Evolutionary conservation across 2,329 filamentous ascomycete species (phyloP).

Genomic region (Pyrenochaeta sp.): DNA sequence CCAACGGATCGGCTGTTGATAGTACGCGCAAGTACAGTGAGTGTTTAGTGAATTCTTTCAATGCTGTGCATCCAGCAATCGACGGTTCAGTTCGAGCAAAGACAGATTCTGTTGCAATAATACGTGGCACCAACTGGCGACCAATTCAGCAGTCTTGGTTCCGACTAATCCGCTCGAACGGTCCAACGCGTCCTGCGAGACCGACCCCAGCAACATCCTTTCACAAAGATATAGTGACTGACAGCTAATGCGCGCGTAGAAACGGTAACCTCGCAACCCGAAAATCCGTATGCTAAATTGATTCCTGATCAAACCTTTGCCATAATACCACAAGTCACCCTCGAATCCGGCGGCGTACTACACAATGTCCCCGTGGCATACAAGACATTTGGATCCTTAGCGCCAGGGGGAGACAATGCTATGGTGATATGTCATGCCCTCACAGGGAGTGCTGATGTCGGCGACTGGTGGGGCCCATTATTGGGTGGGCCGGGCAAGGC

Average conservation of each 20-base stretch:
- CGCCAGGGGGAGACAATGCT: constrained; percentile 66
- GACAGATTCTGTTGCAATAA: background rate
- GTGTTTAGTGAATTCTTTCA: constrained; percentile 10
- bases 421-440: constrained; percentile 82
- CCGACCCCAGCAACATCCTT: background rate
- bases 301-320: constrained; percentile 90
- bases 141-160: background rate
- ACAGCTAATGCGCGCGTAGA: constrained; percentile 37
- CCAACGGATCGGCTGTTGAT: constrained; percentile 21
- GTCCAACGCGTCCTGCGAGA: too few relatives aligned
- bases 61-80: background rate
- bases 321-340: constrained; percentile 85
- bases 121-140: background rate
- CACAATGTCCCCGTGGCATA: constrained; percentile 76
- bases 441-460: constrained; percentile 84
- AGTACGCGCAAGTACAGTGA: constrained; percentile 29
- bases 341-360: constrained; percentile 89
- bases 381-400: constrained; percentile 68
- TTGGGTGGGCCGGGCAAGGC: constrained; percentile 79
- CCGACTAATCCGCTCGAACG: background rate
- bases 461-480: constrained; percentile 88
- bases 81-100: background rate
- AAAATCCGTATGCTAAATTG: constrained; percentile 88
- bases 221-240: constrained; percentile 15
- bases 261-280: constrained; percentile 69